Conservation (phyloP, 2,329 filamentous ascomycete genomes). For the Fusarium robinianum region DNA sequence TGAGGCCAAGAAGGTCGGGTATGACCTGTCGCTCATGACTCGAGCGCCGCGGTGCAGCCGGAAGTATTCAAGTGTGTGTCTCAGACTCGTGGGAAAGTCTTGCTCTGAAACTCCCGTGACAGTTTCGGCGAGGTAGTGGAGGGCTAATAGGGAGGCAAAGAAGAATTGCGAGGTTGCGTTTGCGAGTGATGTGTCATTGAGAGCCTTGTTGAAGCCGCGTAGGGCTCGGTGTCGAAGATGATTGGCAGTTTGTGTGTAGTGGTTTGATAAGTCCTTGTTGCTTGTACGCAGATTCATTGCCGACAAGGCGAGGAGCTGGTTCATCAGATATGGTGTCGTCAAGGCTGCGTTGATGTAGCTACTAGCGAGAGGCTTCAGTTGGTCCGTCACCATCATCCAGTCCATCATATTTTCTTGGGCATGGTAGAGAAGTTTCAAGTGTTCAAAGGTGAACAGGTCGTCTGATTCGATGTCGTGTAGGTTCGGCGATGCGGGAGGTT, state of each 20-base stretch:
- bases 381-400: constrained; percentile 3
- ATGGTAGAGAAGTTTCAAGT: constrained; percentile 13
- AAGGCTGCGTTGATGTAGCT: constrained; percentile 1
- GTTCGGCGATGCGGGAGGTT: background rate
- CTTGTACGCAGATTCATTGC: constrained; percentile 8
- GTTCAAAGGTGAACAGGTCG: constrained; percentile 9
- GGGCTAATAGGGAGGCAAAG: constrained; percentile 13
- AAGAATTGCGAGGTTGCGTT: constrained; percentile 17
- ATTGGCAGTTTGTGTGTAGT: constrained; percentile 1
- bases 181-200: background rate
- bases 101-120: background rate
- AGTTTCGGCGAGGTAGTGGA: constrained; percentile 17
- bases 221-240: constrained; percentile 7
- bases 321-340: constrained; percentile 17
- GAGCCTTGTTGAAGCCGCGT: constrained; percentile 13
- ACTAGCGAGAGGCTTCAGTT: background rate
- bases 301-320: constrained; percentile 17
- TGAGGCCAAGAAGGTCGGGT: background rate
- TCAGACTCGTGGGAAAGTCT: background rate
- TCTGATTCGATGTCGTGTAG: background rate
- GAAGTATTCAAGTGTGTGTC: constrained; percentile 8
- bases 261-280: background rate
- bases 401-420: constrained; percentile 1
- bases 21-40: constrained; percentile 1
- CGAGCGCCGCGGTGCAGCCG: constrained; percentile 11